A percentile compares a stretch with the other conserved stretches of the same genome.
phyloP scores from a whole-genome alignment of 2,329 filamentous ascomycete species.

The Xylaria sp. region DNA sequence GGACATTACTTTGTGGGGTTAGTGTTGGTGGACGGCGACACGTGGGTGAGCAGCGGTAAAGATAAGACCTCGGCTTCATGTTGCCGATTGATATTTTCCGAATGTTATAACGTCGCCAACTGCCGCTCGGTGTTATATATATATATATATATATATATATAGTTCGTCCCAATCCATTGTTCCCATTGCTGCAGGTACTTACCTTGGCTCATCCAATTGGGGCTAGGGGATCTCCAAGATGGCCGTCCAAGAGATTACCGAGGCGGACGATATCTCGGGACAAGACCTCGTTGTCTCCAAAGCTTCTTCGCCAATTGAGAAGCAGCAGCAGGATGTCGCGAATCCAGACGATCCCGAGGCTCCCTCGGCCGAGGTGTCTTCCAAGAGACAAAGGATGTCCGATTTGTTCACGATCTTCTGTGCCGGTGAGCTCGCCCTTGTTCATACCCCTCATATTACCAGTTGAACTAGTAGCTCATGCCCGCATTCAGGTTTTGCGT shows the following conservation, averaged over 20 bases:
- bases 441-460: background rate
- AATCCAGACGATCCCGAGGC: conserved; percentile 19
- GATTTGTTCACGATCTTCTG: conserved; percentile 29
- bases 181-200: background rate
- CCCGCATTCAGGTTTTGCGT: conserved; percentile 16
- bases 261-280: conserved; percentile 9
- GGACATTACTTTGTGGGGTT: background rate
- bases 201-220: background rate
- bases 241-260: conserved; percentile 3
- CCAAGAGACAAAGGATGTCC: conserved; percentile 21
- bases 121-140: background rate
- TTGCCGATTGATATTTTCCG: background rate
- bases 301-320: conserved; percentile 12
- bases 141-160: too few species aligned
- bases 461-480: background rate
- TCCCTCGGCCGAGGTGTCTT: conserved; percentile 12
- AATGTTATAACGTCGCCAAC: background rate
- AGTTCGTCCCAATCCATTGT: background rate
- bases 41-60: background rate
- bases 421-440: conserved; percentile 23
- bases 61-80: background rate
- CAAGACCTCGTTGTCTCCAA: conserved; percentile 4
- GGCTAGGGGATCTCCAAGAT: conserved; percentile 10
- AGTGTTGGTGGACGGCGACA: background rate
- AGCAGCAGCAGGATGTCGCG: conserved; percentile 7